Evolutionary conservation across 1,284 basidiomycete species (phyloP), one percentile per base, ranked within the genome.

Genomic region (Ceratobasidium theobromae): DNA sequence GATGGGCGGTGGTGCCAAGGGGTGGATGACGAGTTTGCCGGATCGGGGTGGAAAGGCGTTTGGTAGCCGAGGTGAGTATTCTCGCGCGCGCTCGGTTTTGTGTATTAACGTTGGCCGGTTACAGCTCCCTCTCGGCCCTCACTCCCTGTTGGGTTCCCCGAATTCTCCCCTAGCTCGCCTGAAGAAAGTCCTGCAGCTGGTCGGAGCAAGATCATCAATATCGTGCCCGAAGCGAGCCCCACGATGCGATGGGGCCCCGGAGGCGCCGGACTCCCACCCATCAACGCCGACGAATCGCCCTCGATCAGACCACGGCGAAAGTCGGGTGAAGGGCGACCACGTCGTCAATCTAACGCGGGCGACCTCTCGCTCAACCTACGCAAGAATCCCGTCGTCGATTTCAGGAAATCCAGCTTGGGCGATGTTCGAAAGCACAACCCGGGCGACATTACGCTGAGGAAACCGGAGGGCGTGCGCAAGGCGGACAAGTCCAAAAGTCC

Each of bases 11-110:
- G 18, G 43, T 6, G 38, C 46, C 25, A 48, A 43, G 6, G 58
- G 58, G 2, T 64, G 58, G 58, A 52, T 64, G 58, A 64, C 58
- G 16, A 64, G 48, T 28, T 27, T 64, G 46, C 58, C 58, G 8
- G 58, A 64, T 38, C 46, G 58, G n/a, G 48, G 48, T n/a, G 51
- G 27, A 14, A 58, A 62, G 45, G 53, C 41, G 3, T 62, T 55
- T 43, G 65, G 68, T 1, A 57, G 28, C 4, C 49, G 52, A 16
- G 64, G 53, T 48, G 12, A 49, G 62, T 45, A 14, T 41, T 6
- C 18, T 62, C 30, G 8, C 1, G 21, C 21, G 3, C 23, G 23
- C 9, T n/a, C 8, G 27, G 21, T 4, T 5, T n/a, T 23, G 16
- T 27, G n/a, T n/a, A 25, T 45, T 55, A 49, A 53, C 14, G 6